phyloP scores from a whole-genome alignment of 805 yeast species.

The Ogataea philodendri region DNA sequence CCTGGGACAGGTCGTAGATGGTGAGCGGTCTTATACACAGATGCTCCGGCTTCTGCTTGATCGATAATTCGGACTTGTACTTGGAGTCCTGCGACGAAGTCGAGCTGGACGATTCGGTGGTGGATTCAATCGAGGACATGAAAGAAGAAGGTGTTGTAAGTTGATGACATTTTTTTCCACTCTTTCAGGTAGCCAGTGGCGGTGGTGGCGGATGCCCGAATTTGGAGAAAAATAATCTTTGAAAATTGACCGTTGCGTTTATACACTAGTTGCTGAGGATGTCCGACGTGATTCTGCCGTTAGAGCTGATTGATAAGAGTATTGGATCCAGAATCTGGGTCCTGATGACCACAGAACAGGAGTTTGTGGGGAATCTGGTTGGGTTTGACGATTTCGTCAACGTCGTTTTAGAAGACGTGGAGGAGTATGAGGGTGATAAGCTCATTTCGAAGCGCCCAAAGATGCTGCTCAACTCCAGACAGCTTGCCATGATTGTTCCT shows the following conservation, averaged over 20 bases:
- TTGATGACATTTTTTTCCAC: constrained; percentile 3
- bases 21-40: constrained; percentile 73
- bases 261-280: constrained; percentile 1
- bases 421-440: constrained; percentile 47
- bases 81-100: constrained; percentile 19
- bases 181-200: too few species aligned
- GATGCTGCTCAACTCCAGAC: constrained; percentile 70
- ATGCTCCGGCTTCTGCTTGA: constrained; percentile 48
- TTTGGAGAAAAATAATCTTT: too few species aligned
- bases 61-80: constrained; percentile 26
- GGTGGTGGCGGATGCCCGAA: constrained; percentile 5
- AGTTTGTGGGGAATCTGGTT: constrained; percentile 81
- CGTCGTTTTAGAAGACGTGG: constrained; percentile 80
- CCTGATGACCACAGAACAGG: constrained; percentile 60
- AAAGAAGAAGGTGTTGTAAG: constrained; percentile 1
- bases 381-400: constrained; percentile 97
- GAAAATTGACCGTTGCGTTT: too few species aligned
- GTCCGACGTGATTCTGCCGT: constrained; percentile 48
- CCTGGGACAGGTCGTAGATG: constrained; percentile 67
- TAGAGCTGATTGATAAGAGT: constrained; percentile 85
- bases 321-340: constrained; percentile 80
- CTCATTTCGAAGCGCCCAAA: constrained; percentile 50
- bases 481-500: constrained; percentile 63
- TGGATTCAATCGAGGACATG: constrained; percentile 22
- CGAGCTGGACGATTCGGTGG: constrained; percentile 31